These are phyloP conservation scores for Discostella pseudostelligera DNA, from an alignment of 108 stramenopile genomes.

Conservation along the genomic window DNA sequence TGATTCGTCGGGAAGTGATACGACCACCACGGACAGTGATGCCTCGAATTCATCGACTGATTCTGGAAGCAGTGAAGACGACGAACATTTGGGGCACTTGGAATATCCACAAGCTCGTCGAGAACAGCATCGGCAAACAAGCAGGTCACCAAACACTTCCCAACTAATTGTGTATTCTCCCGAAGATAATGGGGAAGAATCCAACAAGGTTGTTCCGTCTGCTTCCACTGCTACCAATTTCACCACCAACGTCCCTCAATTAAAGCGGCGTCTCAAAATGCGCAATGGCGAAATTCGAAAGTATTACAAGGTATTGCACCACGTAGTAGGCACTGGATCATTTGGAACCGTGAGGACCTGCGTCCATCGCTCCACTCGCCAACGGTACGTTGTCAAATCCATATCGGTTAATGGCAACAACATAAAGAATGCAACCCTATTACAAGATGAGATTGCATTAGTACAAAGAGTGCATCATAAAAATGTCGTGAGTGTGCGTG, in stretches of 20 bases:
- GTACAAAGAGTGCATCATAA: slow-evolving; percentile 29
- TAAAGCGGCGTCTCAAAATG: slow-evolving; percentile 7
- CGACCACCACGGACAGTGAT: slow-evolving; percentile 1
- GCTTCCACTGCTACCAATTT: neutral
- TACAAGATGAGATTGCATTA: slow-evolving; percentile 39
- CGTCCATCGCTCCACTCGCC: slow-evolving; percentile 18
- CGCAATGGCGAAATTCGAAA: slow-evolving; percentile 8
- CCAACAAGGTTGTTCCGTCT: neutral
- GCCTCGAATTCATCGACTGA: neutral
- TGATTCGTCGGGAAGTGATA: slow-evolving; percentile 1
- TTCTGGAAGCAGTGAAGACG: neutral
- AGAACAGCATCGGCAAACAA: neutral
- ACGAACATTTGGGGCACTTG: neutral
- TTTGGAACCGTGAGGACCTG: slow-evolving; percentile 22
- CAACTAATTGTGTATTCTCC: neutral
- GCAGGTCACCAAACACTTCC: neutral
- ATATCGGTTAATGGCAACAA: slow-evolving; percentile 12
- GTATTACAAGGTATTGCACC: slow-evolving; percentile 17
- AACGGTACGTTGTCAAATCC: slow-evolving; percentile 36
- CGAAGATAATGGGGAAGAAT: neutral
- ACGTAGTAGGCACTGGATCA: slow-evolving; percentile 19
- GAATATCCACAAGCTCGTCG: neutral
- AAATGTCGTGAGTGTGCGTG: slow-evolving; percentile 31
- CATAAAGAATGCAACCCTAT: slow-evolving; percentile 14
- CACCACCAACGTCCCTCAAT: neutral